phyloP scores from a whole-genome alignment of 1,284 basidiomycete species.

The Xerocomus minutiporus region DNA sequence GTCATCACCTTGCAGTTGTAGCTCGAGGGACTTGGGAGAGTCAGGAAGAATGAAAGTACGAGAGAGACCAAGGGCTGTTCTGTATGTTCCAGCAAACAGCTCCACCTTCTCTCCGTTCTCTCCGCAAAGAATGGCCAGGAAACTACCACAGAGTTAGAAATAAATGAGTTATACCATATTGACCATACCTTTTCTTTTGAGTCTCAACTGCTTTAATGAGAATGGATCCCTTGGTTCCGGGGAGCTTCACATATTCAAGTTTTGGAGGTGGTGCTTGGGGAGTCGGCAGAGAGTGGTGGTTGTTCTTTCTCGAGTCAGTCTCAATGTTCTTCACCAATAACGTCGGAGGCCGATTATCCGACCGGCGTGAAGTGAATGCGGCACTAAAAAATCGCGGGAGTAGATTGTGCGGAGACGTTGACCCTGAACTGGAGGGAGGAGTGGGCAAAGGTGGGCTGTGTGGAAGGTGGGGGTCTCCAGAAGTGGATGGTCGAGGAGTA shows the following conservation, averaged over 20 bases:
- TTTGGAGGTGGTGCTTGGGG: constrained; percentile 70
- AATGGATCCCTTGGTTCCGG: constrained; percentile 81
- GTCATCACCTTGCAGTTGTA: constrained; percentile 87
- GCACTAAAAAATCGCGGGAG: constrained; percentile 66
- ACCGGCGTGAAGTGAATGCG: constrained; percentile 55
- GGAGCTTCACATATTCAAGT: constrained; percentile 84
- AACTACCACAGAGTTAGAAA: constrained; percentile 43
- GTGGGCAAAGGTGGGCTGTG: constrained; percentile 26
- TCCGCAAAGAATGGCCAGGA: constrained; percentile 85
- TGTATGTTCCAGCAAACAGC: constrained; percentile 81
- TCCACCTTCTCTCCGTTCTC: constrained; percentile 90
- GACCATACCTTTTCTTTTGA: constrained; percentile 69
- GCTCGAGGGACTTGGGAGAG: constrained; percentile 76
- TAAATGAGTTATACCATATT: background rate
- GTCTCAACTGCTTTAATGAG: constrained; percentile 83
- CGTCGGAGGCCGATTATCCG: constrained; percentile 48
- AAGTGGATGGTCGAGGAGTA: constrained; percentile 25
- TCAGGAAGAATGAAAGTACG: constrained; percentile 87
- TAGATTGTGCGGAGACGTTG: constrained; percentile 52
- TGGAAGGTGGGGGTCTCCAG: constrained; percentile 10
- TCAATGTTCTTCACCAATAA: constrained; percentile 33
- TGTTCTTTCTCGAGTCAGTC: constrained; percentile 32
- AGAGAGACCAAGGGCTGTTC: constrained; percentile 72
- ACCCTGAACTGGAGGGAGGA: constrained; percentile 32
- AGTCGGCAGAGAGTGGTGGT: constrained; percentile 30